Evolutionary conservation across 78 protist genomes (phyloP).

Genomic region (Emiliania huxleyi): DNA sequence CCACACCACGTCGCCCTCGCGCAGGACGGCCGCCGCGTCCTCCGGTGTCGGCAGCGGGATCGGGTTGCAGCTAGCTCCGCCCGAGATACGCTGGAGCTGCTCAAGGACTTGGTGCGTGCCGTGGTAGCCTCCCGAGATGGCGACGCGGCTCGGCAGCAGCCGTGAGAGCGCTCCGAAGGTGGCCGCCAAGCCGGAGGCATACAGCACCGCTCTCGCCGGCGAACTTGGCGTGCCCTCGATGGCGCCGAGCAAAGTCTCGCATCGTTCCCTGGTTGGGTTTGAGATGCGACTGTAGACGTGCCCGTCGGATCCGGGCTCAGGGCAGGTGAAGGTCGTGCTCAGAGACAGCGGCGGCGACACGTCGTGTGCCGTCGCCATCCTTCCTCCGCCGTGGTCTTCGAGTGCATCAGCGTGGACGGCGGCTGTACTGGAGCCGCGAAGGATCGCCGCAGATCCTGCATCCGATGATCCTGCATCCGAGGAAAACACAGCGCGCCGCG

Average conservation of each 20-base stretch:
- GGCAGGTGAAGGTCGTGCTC: neutral
- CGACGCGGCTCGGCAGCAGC: neutral
- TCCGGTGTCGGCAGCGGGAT: neutral
- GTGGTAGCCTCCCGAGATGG: constrained; percentile 25
- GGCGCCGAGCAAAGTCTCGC: neutral
- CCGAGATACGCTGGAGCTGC: constrained; percentile 7
- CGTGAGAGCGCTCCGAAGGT: neutral
- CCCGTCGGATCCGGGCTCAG: neutral
- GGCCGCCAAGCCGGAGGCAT: constrained; percentile 27
- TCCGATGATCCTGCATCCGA: too few relatives aligned
- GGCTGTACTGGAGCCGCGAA: too few relatives aligned
- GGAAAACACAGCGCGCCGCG: too few relatives aligned
- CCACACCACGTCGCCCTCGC: constrained; percentile 32
- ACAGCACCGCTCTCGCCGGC: constrained; percentile 21
- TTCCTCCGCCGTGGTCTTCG: too few relatives aligned
- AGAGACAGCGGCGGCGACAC: neutral
- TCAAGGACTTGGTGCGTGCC: constrained; percentile 6
- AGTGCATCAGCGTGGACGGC: too few relatives aligned
- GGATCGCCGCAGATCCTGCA: too few relatives aligned
- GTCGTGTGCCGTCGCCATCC: neutral
- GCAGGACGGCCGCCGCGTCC: neutral
- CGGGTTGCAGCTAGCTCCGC: neutral
- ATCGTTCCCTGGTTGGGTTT: neutral
- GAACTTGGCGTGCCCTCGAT: neutral
- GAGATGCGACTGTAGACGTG: neutral